phyloP scores from a whole-genome alignment of 148 eudicot genomes.

The Rhododendron williamsianum region DNA sequence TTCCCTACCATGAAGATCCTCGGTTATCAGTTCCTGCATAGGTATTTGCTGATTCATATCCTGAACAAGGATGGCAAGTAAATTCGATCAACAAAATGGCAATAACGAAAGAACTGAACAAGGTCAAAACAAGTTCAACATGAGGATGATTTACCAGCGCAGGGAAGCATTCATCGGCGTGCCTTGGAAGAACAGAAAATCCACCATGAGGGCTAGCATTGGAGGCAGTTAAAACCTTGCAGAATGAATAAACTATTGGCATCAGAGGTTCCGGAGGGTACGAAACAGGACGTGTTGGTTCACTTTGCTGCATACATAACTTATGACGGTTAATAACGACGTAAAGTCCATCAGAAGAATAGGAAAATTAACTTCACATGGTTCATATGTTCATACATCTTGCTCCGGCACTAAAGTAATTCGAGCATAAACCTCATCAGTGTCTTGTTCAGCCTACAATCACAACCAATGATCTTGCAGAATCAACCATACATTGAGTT shows the following conservation, averaged over 20 bases:
- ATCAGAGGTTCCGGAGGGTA: slow-evolving; percentile 48
- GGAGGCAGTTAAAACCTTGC: slow-evolving; percentile 85
- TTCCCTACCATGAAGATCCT: slow-evolving; percentile 75
- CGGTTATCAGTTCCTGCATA: slow-evolving; percentile 72
- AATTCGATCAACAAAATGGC: not conserved
- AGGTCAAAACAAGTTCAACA: not conserved
- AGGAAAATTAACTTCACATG: not conserved
- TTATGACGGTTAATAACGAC: not conserved
- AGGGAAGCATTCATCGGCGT: slow-evolving; percentile 91
- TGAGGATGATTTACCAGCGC: slow-evolving; percentile 43
- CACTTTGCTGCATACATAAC: slow-evolving; percentile 52
- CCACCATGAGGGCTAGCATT: slow-evolving; percentile 96
- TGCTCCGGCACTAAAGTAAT: slow-evolving; percentile 69
- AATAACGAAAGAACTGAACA: not conserved
- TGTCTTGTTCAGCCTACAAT: slow-evolving; percentile 88
- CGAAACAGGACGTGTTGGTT: slow-evolving; percentile 50
- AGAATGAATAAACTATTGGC: slow-evolving; percentile 64
- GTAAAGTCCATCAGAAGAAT: not conserved
- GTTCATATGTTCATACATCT: slow-evolving; percentile 45
- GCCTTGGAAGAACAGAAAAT: slow-evolving; percentile 82
- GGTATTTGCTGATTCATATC: slow-evolving; percentile 80
- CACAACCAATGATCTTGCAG: not conserved
- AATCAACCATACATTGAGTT: not conserved
- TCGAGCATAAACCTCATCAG: slow-evolving; percentile 91
- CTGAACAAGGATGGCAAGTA: slow-evolving; percentile 26